These are phyloP conservation scores for Populus pruinosa DNA, from an alignment of 345 rosid genomes.

Conservation along the genomic window DNA sequence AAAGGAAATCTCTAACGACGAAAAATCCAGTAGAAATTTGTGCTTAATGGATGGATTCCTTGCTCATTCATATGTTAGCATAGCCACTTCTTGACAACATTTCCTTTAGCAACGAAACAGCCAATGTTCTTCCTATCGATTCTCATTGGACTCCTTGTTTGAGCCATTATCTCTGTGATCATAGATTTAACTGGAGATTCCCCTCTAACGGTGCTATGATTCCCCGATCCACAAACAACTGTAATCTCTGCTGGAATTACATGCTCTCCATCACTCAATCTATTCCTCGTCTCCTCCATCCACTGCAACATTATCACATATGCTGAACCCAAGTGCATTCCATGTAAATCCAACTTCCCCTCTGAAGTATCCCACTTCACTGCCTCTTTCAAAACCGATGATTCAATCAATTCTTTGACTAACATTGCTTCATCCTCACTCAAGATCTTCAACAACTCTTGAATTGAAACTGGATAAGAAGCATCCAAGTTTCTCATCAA, in stretches of 20 bases:
- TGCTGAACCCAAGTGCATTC: slow-evolving; percentile 69
- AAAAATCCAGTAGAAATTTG: background rate
- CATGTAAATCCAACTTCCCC: slow-evolving; percentile 78
- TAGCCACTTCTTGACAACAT: slow-evolving; percentile 10
- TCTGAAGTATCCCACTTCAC: slow-evolving; percentile 52
- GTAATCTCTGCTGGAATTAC: slow-evolving; percentile 56
- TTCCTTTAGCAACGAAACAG: slow-evolving; percentile 29
- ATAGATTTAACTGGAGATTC: slow-evolving; percentile 66
- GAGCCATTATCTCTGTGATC: slow-evolving; percentile 54
- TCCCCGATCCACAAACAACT: slow-evolving; percentile 71
- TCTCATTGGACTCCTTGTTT: slow-evolving; percentile 58
- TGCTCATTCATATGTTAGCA: background rate
- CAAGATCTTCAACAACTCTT: slow-evolving; percentile 45
- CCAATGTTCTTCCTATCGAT: slow-evolving; percentile 66
- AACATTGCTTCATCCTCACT: slow-evolving; percentile 43
- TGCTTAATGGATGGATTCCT: background rate
- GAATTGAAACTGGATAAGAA: slow-evolving; percentile 40
- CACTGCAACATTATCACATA: slow-evolving; percentile 68
- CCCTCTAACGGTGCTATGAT: slow-evolving; percentile 63
- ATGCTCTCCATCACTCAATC: slow-evolving; percentile 32
- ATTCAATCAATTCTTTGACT: slow-evolving; percentile 48
- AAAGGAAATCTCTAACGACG: background rate
- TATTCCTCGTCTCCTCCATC: slow-evolving; percentile 54
- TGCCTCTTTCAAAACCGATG: slow-evolving; percentile 47
- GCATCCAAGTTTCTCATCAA: slow-evolving; percentile 31